Evolutionary conservation across 192 early-diverging fungal genomes (phyloP), one percentile per base, ranked within the genome.

Genomic region (Coemansia sp.): DNA sequence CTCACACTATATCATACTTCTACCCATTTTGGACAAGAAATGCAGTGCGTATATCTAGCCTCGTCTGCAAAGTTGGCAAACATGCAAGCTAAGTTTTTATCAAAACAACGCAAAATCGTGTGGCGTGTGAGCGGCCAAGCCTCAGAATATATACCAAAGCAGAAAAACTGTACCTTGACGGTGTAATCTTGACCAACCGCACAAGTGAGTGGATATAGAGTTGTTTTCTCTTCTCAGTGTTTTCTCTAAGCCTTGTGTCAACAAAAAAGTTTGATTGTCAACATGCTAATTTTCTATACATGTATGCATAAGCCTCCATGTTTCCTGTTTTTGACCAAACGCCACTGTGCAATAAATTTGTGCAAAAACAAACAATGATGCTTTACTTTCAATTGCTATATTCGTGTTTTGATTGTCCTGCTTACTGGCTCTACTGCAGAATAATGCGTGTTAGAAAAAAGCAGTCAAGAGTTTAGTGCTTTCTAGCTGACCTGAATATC

Each of bases 111-210:
- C 8, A 54, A 11, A 54, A 54, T 19, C 3, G 6, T 32, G 52
- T 54, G 52, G 52, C 52, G 52, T 54, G 52, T 54, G 52, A 54
- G 52, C 52, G 23, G 23, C 52, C 12, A 54, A 54, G 52, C 52
- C 52, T 18, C 48, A 50, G 32, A 32, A 32, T 5, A 13, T 18
- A 18, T 16, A 18, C 48, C 2, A 50, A 50, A 50, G 48, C 3
- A 50, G 48, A 18, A 0, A 19, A 12, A 10, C 3, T 26, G 21
- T 23, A 26, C 7, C 52, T 0, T 4, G 10, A 15, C 52, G 52
- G 52, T 23, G 26, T 21, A 4, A 9, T 54, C 2, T 54, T 23
- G 52, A 54, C 52, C 52, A 54, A 54, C 52, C 52, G 6, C 52
- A 26, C 52, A 54, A 54, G 26, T 11, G 12, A 19, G 19, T 5